Conservation (phyloP, 2,329 filamentous ascomycete genomes). For the Lizonia empirigonia region DNA sequence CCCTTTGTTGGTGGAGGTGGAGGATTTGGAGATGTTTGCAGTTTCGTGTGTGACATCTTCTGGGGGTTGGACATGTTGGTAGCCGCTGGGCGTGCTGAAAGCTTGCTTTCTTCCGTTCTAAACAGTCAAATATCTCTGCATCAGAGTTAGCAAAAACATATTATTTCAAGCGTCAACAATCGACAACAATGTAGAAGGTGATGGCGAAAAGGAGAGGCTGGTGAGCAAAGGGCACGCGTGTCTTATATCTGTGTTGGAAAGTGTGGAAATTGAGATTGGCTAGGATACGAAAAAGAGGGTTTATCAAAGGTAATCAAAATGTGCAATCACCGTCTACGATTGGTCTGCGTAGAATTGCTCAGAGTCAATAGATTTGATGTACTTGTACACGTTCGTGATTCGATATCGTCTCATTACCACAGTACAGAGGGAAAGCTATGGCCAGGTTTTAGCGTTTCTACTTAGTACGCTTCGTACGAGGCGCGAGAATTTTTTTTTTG, state of each 20-base stretch:
- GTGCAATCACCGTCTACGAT: conserved; percentile 14
- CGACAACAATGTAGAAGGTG: neutral
- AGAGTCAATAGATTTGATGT: neutral
- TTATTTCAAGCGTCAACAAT: conserved; percentile 17
- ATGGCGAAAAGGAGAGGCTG: neutral
- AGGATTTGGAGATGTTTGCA: conserved; percentile 17
- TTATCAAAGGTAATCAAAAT: conserved; percentile 14
- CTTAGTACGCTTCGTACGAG: conserved; percentile 14
- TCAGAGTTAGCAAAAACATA: conserved; percentile 37
- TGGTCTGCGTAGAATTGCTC: conserved; percentile 11
- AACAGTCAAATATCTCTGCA: conserved; percentile 33
- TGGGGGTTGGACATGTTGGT: conserved; percentile 25
- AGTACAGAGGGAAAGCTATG: no score
- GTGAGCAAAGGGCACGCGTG: neutral
- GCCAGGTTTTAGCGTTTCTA: neutral
- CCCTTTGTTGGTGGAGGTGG: conserved; percentile 22
- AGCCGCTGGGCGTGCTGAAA: conserved; percentile 44
- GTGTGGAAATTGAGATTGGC: conserved; percentile 19
- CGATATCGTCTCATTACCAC: no score
- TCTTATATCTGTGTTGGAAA: conserved; percentile 3
- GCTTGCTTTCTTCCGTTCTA: conserved; percentile 29
- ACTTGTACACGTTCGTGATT: neutral
- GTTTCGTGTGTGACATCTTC: conserved; percentile 22
- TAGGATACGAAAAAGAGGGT: conserved; percentile 9
- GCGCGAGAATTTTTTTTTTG: conserved; percentile 4